Evolutionary conservation across 495 filamentous ascomycete species (phyloP), one percentile per base, ranked within the genome.

Genomic region (Penicillium lagena): DNA sequence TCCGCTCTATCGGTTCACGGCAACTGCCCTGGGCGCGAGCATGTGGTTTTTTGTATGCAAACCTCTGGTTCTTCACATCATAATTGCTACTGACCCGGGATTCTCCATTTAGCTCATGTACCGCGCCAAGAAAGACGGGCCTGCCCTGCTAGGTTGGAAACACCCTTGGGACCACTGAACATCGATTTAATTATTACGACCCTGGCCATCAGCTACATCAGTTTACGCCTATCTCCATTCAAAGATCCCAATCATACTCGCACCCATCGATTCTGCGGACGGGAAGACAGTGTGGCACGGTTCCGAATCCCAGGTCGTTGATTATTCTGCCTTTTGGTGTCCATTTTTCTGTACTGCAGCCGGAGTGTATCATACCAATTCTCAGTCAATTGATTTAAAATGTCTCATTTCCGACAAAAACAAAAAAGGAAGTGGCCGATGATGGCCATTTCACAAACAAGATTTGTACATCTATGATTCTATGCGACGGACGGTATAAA

Each of bases 11-110:
- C 78, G 88, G 58, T 85, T 87, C 61, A 74, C 82, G 35, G 93
- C 87, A 35, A 96, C 88, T 27, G 85, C 81, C 42, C 70, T 99
- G 39, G 88, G 89, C 48, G 93, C 93, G 14, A 86, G 83, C 71
- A 99, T 97, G 94, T 99, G 93, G 93, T 97, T 97, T 72, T 97
- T 90, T 67, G 93, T 98, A 78, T 57, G 86, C 58, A 37, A 47
- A 29, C 12, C 30, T 7, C 30, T 31, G 12, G 14, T 37, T 27
- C 43, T 11, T 39, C 14, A 39, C 45, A 35, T 15, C 40, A 47
- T 37, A 22, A 22, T 22, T 22, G 35, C 28, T 43, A 29, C 50
- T 60, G 47, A 63, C 35, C n/a, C 28, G 11, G 33, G 45, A 53
- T 35, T 55, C 17, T 40, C 7, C n/a, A 14, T 46, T 35, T 52